Base-by-base conservation (phyloP, 1,284 basidiomycete genomes). In the Farysia itapuensis region DNA sequence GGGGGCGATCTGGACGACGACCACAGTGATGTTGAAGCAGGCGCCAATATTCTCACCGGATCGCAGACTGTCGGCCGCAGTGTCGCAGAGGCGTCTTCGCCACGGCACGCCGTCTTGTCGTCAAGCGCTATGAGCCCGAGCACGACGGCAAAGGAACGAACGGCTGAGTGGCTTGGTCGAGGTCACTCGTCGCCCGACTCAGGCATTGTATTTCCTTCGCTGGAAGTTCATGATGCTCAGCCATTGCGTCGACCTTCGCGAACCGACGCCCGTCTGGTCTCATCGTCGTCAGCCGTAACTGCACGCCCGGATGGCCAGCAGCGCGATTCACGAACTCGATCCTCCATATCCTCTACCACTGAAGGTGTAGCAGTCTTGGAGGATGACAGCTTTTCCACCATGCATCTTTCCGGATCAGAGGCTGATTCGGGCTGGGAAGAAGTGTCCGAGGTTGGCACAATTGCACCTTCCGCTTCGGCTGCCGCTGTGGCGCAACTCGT, bases 391-490 rank as follows among this genome's bases (percentile, higher is more conserved):
- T 63, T 57, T 24, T 63, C 52, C 2, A 51, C 52, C 8, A 39
- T 57, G 24, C 38, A 51, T 18, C 44, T 56, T 3, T 57, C 52
- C 12, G 59, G 57, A 18, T 52, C 59, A 12, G 59, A 63, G 29
- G 35, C 43, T 1, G 59, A 50, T 11, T 63, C 59, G 6, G 59
- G 35, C 4, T 63, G 59, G 59, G 59, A 63, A 35, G 59, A 63
- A 35, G 48, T 63, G 6, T 63, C 59, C n/a, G 59, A 63, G n/a
- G 59, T 53, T 2, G 59, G 59, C 24, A 63, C 59, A 12, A 51
- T 63, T 20, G 52, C 59, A 2, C 37, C 46, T 3, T 54, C 43
- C 3, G 29, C 24, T 2, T 52, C 43, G 30, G 25, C 25, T n/a
- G n/a, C n/a, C n/a, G n/a, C n/a, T n/a, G n/a, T n/a, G n/a, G n/a